Conservation (phyloP, 768 basidiomycete species). For the Tricholoma sp. region DNA sequence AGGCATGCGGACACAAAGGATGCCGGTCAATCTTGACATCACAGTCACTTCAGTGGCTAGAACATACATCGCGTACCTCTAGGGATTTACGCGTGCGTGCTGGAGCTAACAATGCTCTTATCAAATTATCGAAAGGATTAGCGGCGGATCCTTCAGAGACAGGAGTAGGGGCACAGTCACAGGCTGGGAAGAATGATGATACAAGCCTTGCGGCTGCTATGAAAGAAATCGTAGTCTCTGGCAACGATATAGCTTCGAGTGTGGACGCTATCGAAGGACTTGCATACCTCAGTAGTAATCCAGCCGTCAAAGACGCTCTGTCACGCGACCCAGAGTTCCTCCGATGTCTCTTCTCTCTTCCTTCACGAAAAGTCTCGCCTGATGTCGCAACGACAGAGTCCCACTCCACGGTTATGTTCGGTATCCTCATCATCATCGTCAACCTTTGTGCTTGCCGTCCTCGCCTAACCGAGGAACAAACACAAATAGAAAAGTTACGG, state of each 20-base stretch:
- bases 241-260: conserved; percentile 35
- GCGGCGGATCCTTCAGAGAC: conserved; percentile 38
- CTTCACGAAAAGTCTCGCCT: conserved; percentile 36
- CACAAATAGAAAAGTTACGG: conserved; percentile 75
- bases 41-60: conserved; percentile 64
- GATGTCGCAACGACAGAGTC: conserved; percentile 17
- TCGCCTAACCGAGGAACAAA: conserved; percentile 72
- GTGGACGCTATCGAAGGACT: conserved; percentile 78
- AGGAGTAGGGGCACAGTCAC: conserved; percentile 10
- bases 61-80: conserved; percentile 45
- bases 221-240: conserved; percentile 47
- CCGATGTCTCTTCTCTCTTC: conserved; percentile 49
- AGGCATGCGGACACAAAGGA: conserved; percentile 69
- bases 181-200: conserved; percentile 31
- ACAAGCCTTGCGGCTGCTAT: conserved; percentile 43
- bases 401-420: conserved; percentile 64
- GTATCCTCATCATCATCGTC: conserved; percentile 66
- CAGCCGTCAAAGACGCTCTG: conserved; percentile 58
- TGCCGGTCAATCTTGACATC: conserved; percentile 60
- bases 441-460: conserved; percentile 74
- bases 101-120: conserved; percentile 66
- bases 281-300: conserved; percentile 71
- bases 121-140: conserved; percentile 68
- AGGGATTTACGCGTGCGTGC: conserved; percentile 45
- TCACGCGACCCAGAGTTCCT: conserved; percentile 53